phyloP scores from a whole-genome alignment of 2,329 filamentous ascomycete genomes.

The Leptosphaerulina australis region DNA sequence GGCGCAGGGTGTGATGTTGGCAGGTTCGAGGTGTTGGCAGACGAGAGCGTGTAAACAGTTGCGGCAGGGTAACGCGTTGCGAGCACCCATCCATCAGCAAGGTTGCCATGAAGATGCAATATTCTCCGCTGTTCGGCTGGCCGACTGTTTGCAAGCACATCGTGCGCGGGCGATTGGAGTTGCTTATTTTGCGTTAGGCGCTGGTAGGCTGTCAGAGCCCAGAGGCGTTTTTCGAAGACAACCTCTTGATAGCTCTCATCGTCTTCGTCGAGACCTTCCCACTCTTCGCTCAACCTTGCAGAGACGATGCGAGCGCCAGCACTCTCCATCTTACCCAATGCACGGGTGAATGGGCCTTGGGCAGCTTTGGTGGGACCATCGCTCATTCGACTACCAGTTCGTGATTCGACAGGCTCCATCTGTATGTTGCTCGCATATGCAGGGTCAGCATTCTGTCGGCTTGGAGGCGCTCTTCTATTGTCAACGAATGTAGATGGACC shows the following conservation, averaged over 20 bases:
- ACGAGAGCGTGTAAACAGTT: conserved; percentile 35
- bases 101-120: conserved; percentile 34
- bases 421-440: conserved; percentile 23
- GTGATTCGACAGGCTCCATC: conserved; percentile 30
- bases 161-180: conserved; percentile 34
- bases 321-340: conserved; percentile 35
- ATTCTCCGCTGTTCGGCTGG: conserved; percentile 32
- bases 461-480: conserved; percentile 7
- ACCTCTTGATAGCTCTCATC: conserved; percentile 36
- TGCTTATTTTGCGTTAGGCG: conserved; percentile 38
- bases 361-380: conserved; percentile 26
- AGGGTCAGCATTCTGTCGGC: conserved; percentile 10
- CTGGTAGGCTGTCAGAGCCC: conserved; percentile 36
- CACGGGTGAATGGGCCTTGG: conserved; percentile 31
- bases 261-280: conserved; percentile 34
- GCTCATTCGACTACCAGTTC: conserved; percentile 29
- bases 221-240: conserved; percentile 37
- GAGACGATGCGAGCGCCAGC: conserved; percentile 35
- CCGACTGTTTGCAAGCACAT: conserved; percentile 28
- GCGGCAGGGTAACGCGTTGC: conserved; percentile 33
- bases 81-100: conserved; percentile 38
- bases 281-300: conserved; percentile 34
- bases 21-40: conserved; percentile 23
- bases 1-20: conserved; percentile 35
- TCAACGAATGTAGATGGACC: conserved; percentile 14